A percentile compares a stretch with the other conserved stretches of the same genome.
Evolutionary conservation across 345 rosid genomes (phyloP).

Genomic region (Brassica incana): DNA sequence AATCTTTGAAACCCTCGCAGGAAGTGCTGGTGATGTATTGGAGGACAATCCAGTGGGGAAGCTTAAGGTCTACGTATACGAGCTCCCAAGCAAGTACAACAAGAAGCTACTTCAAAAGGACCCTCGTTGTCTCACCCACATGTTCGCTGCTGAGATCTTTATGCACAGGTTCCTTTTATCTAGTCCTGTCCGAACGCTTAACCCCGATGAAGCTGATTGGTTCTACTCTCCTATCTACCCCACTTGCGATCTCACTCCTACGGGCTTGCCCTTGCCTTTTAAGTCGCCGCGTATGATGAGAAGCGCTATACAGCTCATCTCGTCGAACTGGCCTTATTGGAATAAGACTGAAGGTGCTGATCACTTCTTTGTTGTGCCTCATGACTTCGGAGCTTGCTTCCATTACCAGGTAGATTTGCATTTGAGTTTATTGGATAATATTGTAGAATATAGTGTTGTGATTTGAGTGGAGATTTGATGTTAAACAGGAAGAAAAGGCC

Average conservation of each 20-base stretch:
- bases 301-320: slow-evolving; percentile 80
- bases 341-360: slow-evolving; percentile 91
- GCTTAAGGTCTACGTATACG: slow-evolving; percentile 82
- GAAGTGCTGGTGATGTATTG: slow-evolving; percentile 95
- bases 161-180: slow-evolving; percentile 92
- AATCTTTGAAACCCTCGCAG: slow-evolving; percentile 37
- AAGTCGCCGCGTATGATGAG: slow-evolving; percentile 95
- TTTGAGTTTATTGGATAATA: background rate
- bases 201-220: slow-evolving; percentile 97
- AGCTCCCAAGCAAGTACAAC: slow-evolving; percentile 94
- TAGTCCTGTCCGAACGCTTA: slow-evolving; percentile 78
- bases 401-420: slow-evolving; percentile 68
- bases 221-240: slow-evolving; percentile 83
- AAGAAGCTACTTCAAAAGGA: slow-evolving; percentile 90
- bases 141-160: slow-evolving; percentile 95
- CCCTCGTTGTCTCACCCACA: slow-evolving; percentile 86
- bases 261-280: slow-evolving; percentile 89
- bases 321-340: slow-evolving; percentile 91
- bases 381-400: slow-evolving; percentile 95
- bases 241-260: slow-evolving; percentile 95
- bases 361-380: slow-evolving; percentile 94
- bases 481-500: slow-evolving; percentile 85
- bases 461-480: background rate
- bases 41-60: slow-evolving; percentile 98
- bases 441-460: background rate